Evolutionary conservation across 2,329 filamentous ascomycete species (phyloP).

Genomic region (Daldinia sp.): DNA sequence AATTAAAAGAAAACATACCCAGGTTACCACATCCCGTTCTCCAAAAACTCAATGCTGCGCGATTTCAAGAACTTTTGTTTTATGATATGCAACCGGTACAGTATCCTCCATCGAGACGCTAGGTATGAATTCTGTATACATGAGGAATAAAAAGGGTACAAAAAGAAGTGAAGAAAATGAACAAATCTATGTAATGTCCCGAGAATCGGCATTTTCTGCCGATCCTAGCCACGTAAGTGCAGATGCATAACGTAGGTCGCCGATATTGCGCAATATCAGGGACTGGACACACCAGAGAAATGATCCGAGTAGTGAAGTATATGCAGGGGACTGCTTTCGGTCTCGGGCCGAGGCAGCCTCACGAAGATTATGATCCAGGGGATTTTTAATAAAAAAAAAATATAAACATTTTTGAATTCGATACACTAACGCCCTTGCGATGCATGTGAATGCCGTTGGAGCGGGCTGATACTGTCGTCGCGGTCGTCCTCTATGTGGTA

Average conservation of each 20-base stretch:
- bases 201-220: conserved; percentile 31
- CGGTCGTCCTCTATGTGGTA: conserved; percentile 35
- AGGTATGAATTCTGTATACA: conserved; percentile 19
- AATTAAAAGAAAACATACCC: conserved; percentile 8
- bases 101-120: conserved; percentile 23
- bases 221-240: conserved; percentile 39
- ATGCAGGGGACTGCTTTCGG: conserved; percentile 34
- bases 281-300: conserved; percentile 32
- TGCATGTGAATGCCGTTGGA: conserved; percentile 29
- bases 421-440: conserved; percentile 29
- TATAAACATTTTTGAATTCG: conserved; percentile 36
- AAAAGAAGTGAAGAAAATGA: conserved; percentile 21
- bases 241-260: conserved; percentile 40
- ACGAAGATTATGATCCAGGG: conserved; percentile 31
- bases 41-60: conserved; percentile 18
- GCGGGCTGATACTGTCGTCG: conserved; percentile 17
- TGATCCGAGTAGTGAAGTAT: conserved; percentile 24
- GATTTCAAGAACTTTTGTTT: conserved; percentile 27
- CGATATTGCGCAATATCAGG: conserved; percentile 34
- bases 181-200: conserved; percentile 38
- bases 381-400: conserved; percentile 25
- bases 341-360: conserved; percentile 26
- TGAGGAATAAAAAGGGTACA: conserved; percentile 16
- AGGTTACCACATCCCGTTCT: neutral
- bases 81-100: conserved; percentile 30